A percentile compares a stretch with the other conserved stretches of the same genome.
Conservation (phyloP, 768 basidiomycete genomes). For the Rossbeevera mucosa region DNA sequence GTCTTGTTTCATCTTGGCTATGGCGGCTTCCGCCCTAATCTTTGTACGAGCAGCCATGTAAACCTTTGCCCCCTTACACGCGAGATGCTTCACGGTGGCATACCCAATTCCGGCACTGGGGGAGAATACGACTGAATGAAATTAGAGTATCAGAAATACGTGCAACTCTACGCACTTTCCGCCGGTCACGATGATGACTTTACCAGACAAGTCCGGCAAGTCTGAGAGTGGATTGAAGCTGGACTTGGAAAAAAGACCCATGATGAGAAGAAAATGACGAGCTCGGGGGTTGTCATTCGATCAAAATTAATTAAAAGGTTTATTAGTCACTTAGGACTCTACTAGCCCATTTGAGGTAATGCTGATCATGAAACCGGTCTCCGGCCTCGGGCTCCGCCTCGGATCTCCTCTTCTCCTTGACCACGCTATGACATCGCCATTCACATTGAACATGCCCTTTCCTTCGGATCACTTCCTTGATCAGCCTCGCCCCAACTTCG, state of each 20-base stretch:
- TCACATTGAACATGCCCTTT: conserved; percentile 7
- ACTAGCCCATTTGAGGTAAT: no score
- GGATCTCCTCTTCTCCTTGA: neutral
- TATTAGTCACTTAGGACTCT: no score
- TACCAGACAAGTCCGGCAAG: conserved; percentile 30
- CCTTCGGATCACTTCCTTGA: conserved; percentile 32
- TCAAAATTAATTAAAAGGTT: no score
- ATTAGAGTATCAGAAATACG: no score
- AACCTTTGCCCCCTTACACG: conserved; percentile 51
- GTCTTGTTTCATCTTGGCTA: conserved; percentile 41
- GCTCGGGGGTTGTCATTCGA: no score
- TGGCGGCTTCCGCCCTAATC: conserved; percentile 42
- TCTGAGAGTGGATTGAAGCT: conserved; percentile 36
- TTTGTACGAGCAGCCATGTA: conserved; percentile 54
- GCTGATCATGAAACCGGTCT: neutral
- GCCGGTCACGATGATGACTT: conserved; percentile 55
- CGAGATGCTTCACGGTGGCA: conserved; percentile 48
- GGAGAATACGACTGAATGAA: neutral
- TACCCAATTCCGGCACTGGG: conserved; percentile 48
- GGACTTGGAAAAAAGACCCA: conserved; percentile 23
- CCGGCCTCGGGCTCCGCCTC: neutral
- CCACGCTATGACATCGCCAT: neutral
- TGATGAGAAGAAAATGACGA: neutral
- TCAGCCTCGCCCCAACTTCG: conserved; percentile 31
- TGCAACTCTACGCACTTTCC: conserved; percentile 39